Base-by-base conservation (phyloP, 2,329 filamentous ascomycete genomes). In the Malbranchea cinnamomea region DNA sequence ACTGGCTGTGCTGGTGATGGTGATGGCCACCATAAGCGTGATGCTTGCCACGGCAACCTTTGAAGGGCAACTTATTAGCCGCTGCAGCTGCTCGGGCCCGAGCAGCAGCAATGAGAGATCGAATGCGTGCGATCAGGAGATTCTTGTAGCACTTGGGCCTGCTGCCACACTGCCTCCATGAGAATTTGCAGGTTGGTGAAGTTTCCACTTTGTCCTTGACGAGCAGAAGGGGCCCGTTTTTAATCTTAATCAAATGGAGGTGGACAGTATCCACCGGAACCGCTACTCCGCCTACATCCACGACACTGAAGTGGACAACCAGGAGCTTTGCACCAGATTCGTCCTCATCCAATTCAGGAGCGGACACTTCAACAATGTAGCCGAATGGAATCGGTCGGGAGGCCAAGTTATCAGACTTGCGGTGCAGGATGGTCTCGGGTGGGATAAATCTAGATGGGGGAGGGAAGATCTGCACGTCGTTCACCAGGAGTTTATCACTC, bases 191-290 rank as follows among this genome's bases (percentile, higher is more conserved):
- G 30, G 55, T 43, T 4, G 48, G 41, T 18, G 52, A 52, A 25
- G 53, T 46, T 37, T 59, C 50, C 12, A 60, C 46, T 9, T 49
- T 42, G 21, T 49, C 47, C 30, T 49, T 49, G 14, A 46, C 47
- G 32, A 63, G 52, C 33, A 48, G 49, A 3, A 58, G 44, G 18
- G 52, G 47, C 24, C 52, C 52, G 6, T 45, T 40, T 7, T 41
- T 37, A 17, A 50, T 48, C 28, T 53, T 47, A 31, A 62, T 43
- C 11, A 60, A 42, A 19, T 48, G 50, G 24, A 63, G 47, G 17
- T 50, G 47, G 23, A 62, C 43, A 9, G 58, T 58, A 33, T 60
- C 53, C n/a, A 60, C 46, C 11, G 57, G 55, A 6, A 60, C 56
- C 1, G 59, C 58, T 27, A 52, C 47, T 16, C 49, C 44, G 23